Percentiles rank a stretch among this genome's conserved stretches.
Evolutionary conservation across 371 early-diverging fungal species (phyloP).

Genomic region (Coemansia sp.): DNA sequence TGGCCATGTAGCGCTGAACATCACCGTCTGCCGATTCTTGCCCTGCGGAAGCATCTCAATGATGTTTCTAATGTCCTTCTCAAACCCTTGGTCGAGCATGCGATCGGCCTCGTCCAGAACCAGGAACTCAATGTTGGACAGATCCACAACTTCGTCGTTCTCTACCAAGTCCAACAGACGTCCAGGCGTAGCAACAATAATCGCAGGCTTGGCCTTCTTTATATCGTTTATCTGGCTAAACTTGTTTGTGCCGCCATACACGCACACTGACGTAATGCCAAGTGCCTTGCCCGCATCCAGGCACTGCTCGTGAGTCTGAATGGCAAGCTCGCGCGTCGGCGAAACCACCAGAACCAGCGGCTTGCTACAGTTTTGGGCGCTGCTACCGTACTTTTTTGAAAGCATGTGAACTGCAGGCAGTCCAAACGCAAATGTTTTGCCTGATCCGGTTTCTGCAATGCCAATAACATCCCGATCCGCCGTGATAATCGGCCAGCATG

Average conservation of each 20-base stretch:
- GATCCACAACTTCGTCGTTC: conserved; percentile 70
- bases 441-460: conserved; percentile 98
- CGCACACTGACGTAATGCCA: conserved; percentile 54
- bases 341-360: conserved; percentile 79
- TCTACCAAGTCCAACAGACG: conserved; percentile 94
- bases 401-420: conserved; percentile 87
- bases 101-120: conserved; percentile 97
- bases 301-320: conserved; percentile 67
- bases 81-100: conserved; percentile 96
- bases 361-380: conserved; percentile 24
- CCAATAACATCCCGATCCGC: conserved; percentile 83
- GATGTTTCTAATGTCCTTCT: conserved; percentile 81
- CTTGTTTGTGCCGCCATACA: conserved; percentile 88
- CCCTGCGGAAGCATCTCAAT: conserved; percentile 79
- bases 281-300: conserved; percentile 53
- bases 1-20: conserved; percentile 99
- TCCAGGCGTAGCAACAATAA: conserved; percentile 98
- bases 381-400: conserved; percentile 54
- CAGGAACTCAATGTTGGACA: conserved; percentile 73
- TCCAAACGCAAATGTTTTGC: conserved; percentile 96
- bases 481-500: conserved; percentile 86
- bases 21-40: conserved; percentile 79
- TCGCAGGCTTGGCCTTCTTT: conserved; percentile 76
- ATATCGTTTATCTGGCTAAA: conserved; percentile 73
- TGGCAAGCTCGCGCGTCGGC: conserved; percentile 98